Evolutionary conservation across 805 yeast species (phyloP).

Genomic region (Monosporozyma aerobia): DNA sequence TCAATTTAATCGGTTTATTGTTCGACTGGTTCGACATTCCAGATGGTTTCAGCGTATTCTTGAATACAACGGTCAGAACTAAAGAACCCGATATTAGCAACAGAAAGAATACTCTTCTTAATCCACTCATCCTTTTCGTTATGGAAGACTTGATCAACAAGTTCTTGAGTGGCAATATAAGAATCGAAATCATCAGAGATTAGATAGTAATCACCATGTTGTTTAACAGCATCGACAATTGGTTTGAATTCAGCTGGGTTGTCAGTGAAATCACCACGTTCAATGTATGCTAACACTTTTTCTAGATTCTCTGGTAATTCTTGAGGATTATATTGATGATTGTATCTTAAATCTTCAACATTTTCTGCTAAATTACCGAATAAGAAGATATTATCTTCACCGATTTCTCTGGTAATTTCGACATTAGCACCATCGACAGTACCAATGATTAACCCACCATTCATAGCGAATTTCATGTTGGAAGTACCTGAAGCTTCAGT

Average conservation of each 20-base stretch:
- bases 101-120: constrained; percentile 64
- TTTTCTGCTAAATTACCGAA: constrained; percentile 87
- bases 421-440: constrained; percentile 97
- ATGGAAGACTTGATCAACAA: constrained; percentile 62
- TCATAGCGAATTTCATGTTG: constrained; percentile 89
- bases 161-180: constrained; percentile 70
- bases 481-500: constrained; percentile 96
- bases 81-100: constrained; percentile 91
- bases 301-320: constrained; percentile 49
- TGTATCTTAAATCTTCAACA: constrained; percentile 75
- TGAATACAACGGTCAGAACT: constrained; percentile 83
- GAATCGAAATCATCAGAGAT: constrained; percentile 86
- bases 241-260: constrained; percentile 50
- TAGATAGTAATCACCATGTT: constrained; percentile 77
- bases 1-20: constrained; percentile 7
- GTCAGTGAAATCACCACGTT: constrained; percentile 61
- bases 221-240: constrained; percentile 57
- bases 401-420: constrained; percentile 87
- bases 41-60: constrained; percentile 85
- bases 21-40: constrained; percentile 75
- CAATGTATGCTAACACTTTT: constrained; percentile 58
- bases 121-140: constrained; percentile 63
- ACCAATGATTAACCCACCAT: constrained; percentile 90
- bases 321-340: constrained; percentile 51
- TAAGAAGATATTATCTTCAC: constrained; percentile 85